phyloP scores from a whole-genome alignment of 495 filamentous ascomycete genomes.

The Aspergillus heteromorphus region DNA sequence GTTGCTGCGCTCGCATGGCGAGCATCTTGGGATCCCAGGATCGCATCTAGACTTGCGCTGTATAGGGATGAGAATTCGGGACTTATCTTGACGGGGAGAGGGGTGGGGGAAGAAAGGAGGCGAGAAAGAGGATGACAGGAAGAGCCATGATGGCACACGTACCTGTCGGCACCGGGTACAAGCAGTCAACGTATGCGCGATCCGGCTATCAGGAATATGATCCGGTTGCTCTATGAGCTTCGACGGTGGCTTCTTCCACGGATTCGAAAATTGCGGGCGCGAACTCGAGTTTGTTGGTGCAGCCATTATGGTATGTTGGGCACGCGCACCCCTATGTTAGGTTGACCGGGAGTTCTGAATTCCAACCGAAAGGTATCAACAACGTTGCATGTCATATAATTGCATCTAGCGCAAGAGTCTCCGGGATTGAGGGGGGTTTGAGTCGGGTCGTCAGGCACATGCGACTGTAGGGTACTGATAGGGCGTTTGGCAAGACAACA shows the following conservation, averaged over 20 bases:
- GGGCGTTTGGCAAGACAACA: conserved; percentile 7
- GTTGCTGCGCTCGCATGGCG: conserved; percentile 87
- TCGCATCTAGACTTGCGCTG: conserved; percentile 94
- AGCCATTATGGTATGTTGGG: conserved; percentile 18
- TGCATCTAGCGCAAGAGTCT: neutral
- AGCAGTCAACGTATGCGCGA: conserved; percentile 81
- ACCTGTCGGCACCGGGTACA: conserved; percentile 84
- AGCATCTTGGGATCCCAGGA: conserved; percentile 80
- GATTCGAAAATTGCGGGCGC: conserved; percentile 21
- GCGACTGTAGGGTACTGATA: conserved; percentile 7
- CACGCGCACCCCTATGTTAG: neutral
- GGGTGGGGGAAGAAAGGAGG: neutral
- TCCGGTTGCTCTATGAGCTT: conserved; percentile 19
- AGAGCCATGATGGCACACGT: conserved; percentile 22
- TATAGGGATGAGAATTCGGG: neutral
- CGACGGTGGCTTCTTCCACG: conserved; percentile 19
- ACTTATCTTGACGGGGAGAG: conserved; percentile 1
- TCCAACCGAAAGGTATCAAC: neutral
- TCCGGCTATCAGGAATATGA: conserved; percentile 40
- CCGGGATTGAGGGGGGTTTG: neutral
- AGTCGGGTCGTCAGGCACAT: conserved; percentile 6
- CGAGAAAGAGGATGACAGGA: neutral
- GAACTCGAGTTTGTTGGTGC: conserved; percentile 7
- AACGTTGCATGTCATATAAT: conserved; percentile 7
- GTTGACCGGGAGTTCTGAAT: neutral